A percentile compares a stretch with the other conserved stretches of the same genome.
Conservation (phyloP, 352 stramenopile genomes). For the Phytophthora niederhauseri region DNA sequence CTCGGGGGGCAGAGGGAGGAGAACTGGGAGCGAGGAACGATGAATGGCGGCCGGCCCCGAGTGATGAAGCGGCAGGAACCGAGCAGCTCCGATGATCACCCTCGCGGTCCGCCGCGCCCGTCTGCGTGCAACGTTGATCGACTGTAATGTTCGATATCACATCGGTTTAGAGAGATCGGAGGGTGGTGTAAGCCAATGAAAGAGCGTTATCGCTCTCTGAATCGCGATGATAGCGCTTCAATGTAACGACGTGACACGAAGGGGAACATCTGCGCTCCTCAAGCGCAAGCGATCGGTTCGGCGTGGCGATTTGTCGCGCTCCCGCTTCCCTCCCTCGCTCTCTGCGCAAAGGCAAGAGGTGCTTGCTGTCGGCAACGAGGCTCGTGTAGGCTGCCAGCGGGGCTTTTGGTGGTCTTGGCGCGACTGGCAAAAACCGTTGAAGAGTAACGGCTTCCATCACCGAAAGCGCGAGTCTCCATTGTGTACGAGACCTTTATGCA, state of each 20-base stretch:
- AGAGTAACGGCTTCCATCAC: slow-evolving; percentile 21
- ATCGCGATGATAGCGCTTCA: not conserved
- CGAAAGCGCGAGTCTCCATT: slow-evolving; percentile 6
- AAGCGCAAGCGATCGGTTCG: slow-evolving; percentile 13
- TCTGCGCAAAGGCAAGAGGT: slow-evolving; percentile 6
- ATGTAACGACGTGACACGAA: not conserved
- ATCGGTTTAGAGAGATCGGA: not conserved
- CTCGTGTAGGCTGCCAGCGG: not conserved
- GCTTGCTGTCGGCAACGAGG: not conserved
- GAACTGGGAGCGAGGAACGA: slow-evolving; percentile 1
- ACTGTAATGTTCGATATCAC: not conserved
- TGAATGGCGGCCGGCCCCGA: not conserved
- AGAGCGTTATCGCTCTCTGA: not conserved
- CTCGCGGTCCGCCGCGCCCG: slow-evolving; percentile 1
- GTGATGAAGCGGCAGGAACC: slow-evolving; percentile 11
- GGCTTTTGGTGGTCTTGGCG: not conserved
- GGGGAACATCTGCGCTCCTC: not conserved
- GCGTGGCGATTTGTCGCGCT: slow-evolving; percentile 25
- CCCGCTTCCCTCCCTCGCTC: slow-evolving; percentile 5
- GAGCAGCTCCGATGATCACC: slow-evolving; percentile 16
- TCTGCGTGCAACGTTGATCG: not conserved
- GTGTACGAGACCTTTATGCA: not conserved
- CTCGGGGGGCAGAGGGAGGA: not conserved
- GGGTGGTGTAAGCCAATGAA: not conserved
- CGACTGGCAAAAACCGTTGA: slow-evolving; percentile 31